Base-by-base conservation (phyloP, 192 early-diverging fungal genomes). In the Glomus cerebriforme region DNA sequence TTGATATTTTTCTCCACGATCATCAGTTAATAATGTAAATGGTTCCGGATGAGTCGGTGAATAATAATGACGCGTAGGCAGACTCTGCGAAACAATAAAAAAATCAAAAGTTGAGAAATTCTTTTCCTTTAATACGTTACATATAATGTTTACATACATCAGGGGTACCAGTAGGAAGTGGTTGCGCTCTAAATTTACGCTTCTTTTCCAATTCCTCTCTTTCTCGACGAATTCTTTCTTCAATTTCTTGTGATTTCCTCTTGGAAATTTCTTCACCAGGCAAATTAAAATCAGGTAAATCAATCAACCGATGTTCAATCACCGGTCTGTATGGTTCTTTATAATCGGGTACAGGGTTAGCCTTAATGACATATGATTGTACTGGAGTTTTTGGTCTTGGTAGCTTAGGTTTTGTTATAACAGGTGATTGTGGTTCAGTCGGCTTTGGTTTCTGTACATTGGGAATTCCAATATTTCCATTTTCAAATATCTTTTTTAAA, bases 1-100 rank as follows among this genome's bases (percentile, higher is more conserved):
- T 63, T 75, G 32, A 63, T 75, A 75, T 32, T n/a, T 31, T 75
- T 75, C 74, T 45, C 74, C 74, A 24, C 74, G 74, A 10, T 35
- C n/a, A 27, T 59, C 35, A 4, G 74, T 75, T 62, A 62, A 19
- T 4, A 75, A 63, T 35, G 34, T 43, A 75, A 75, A 75, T 62
- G 74, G 74, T 62, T 39, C 63, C 4, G 74, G 74, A n/a, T 45
- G 59, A 32, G 74, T 75, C 34, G 37, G 12, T 75, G 74, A 6
- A 27, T 63, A 26, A 63, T 75, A 49, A 22, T 9, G 59, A 8
- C 26, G 35, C 12, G 22, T 7, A 12, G 58, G 74, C 12, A 63
- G 59, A 32, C 39, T 15, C 74, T 75, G 31, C 3, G 39, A 2
- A 72, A 39, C 13, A 10, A 3, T 7, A 43, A 34, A 72, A 2